Evolutionary conservation across 495 filamentous ascomycete genomes (phyloP), one percentile per base, ranked within the genome.

Genomic region (Neurospora tetraspora): DNA sequence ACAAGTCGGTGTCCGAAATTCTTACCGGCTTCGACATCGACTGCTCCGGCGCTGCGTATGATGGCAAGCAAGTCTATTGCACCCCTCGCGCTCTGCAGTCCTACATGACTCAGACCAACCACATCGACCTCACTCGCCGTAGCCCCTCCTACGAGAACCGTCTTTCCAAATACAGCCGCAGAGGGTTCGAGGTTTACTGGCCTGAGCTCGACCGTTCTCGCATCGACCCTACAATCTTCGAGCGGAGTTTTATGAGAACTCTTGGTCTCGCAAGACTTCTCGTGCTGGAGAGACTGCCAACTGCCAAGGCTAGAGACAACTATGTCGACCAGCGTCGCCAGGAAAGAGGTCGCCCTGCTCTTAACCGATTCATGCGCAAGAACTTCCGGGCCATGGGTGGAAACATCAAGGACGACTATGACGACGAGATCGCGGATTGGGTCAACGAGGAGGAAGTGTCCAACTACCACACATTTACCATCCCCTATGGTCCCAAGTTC

Each of bases 61-160:
- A 94, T 75, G 93, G 93, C 7, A 85, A 86, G 8, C 90, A 92
- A 74, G 92, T 96, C 5, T 93, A 89, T 74, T 86, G 86, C 27
- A 87, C 90, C 11, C 93, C 93, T 10, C 87, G 93, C 43, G 85
- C 91, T 14, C 77, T 96, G 7, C 86, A 86, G n/a, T 87, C 92
- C 1, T 94, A 89, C 75, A 88, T 94, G 71, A 93, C 91, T 9
- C 93, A 96, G 82, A 85, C 85, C 72, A 96, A 96, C 76, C 89
- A 88, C 36, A 87, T 96, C 74, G 93, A 96, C 78, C 85, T 96
- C 65, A 89, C 87, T 8, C 87, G 93, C 5, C 89, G 93, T 16
- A 94, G 91, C 12, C 92, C 93, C 0, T 94, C 92, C 0, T 96
- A 95, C 76, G 93, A 96, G 76, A 94, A 91, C 74, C 90, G 93